Evolutionary conservation across 148 eudicot species (phyloP).

Genomic region (Nepenthes mirabilis): DNA sequence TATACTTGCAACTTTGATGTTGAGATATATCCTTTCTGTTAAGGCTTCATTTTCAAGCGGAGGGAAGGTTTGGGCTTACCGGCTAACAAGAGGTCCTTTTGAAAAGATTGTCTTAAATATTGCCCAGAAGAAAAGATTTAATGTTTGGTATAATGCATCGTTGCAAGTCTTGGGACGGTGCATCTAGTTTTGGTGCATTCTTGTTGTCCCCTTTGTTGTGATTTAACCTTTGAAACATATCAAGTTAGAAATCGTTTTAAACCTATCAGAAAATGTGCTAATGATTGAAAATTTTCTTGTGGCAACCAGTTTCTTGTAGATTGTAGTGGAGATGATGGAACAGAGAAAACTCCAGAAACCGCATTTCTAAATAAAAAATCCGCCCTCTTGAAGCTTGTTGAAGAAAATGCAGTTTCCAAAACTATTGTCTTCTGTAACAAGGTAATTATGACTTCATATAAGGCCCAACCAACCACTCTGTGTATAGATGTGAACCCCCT

Average conservation of each 20-base stretch:
- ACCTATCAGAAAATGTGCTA: neutral
- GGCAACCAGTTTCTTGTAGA: constrained; percentile 64
- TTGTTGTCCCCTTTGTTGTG: no score
- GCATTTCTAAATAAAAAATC: constrained; percentile 83
- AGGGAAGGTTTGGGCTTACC: no score
- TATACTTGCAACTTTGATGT: no score
- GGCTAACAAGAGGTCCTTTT: no score
- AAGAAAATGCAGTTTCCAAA: constrained; percentile 51
- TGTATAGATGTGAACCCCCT: no score
- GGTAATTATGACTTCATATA: constrained; percentile 24
- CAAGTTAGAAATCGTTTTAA: neutral
- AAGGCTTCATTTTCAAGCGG: no score
- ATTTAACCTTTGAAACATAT: no score
- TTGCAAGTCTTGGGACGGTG: neutral
- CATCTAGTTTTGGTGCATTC: neutral
- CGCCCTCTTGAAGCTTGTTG: constrained; percentile 71
- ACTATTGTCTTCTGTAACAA: constrained; percentile 95
- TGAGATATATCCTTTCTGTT: no score
- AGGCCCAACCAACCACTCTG: no score
- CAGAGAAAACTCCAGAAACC: constrained; percentile 74
- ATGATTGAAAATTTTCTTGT: constrained; percentile 1
- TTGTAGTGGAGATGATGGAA: constrained; percentile 79
- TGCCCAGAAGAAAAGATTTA: no score
- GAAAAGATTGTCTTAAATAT: no score
- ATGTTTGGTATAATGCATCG: no score